Base-by-base conservation (phyloP, 2,329 filamentous ascomycete species). In the Albifimbria verrucaria region DNA sequence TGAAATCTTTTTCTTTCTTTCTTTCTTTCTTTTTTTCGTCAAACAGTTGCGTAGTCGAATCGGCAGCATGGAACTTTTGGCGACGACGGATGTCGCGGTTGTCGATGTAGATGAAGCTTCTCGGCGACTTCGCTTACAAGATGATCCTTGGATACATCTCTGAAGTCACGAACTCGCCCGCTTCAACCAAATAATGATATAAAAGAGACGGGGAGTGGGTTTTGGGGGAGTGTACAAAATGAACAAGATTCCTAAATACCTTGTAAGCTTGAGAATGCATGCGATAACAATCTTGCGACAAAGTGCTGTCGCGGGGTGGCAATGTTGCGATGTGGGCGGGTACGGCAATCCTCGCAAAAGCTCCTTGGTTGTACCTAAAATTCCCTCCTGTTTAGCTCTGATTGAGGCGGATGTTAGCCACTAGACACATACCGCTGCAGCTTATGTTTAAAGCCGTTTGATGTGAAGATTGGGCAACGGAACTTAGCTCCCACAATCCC, bases 201-300 rank as follows among this genome's bases (percentile, higher is more conserved):
- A n/a, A n/a, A n/a, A n/a, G n/a, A n/a, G n/a, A n/a, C n/a, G n/a
- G n/a, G n/a, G n/a, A n/a, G n/a, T n/a, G n/a, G n/a, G n/a, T n/a
- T n/a, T 41, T 5, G 46, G 18, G 21, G 24, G 17, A 21, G 24
- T 23, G 9, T n/a, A 25, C 15, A 48, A 12, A 26, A 48, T 26
- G 6, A 28, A 4, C 24, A 26, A 17, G 18, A 48, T n/a, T 18
- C 20, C 15, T 55, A 52, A 56, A 53, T 56, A 67, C 65, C 65
- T 66, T 67, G 47, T 63, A 59, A 49, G 65, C 60, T 66, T 67
- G 65, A 51, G 65, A 58, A 67, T 62, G 67, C 65, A 67, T 67
- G 53, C 59, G 65, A 59, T 52, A 49, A 28, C 56, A 59, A 42
- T 52, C 51, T 51, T 48, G 54, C 52, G 57, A 58, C 52, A 48